These are phyloP conservation scores for Murraya paniculata DNA, from an alignment of 345 rosid genomes.

Conservation along the genomic window DNA sequence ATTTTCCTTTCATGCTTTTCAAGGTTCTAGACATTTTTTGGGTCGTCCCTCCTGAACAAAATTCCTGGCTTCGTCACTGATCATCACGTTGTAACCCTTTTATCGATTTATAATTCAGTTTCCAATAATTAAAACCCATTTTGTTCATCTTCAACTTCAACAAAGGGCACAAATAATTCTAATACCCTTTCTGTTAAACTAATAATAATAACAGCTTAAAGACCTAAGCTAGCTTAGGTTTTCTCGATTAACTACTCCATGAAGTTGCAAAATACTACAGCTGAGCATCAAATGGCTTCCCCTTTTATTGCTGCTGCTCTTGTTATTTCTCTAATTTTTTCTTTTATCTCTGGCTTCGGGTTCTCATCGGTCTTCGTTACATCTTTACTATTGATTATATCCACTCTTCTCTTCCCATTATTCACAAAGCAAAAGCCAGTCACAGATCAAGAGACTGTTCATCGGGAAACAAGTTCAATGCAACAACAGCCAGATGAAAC, in stretches of 20 bases:
- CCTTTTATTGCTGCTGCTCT: conserved; percentile 28
- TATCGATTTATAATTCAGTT: background rate
- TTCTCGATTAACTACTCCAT: no score
- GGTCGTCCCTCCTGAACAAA: no score
- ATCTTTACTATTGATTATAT: conserved; percentile 30
- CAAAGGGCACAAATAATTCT: no score
- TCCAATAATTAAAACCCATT: no score
- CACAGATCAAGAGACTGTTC: conserved; percentile 2
- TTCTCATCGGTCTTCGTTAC: conserved; percentile 32
- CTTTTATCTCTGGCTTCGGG: conserved; percentile 31
- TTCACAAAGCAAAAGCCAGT: conserved; percentile 21
- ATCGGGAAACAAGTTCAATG: conserved; percentile 15
- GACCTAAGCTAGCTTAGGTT: no score
- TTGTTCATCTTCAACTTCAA: no score
- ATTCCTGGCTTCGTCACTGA: no score
- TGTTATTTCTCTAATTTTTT: conserved; percentile 25
- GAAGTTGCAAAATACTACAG: background rate
- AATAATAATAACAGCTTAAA: no score
- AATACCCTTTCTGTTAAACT: no score
- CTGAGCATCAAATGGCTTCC: conserved; percentile 28
- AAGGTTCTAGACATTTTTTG: background rate
- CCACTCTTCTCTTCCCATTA: conserved; percentile 25
- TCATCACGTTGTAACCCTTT: background rate
- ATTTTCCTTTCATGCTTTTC: background rate
- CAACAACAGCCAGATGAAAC: background rate